A percentile compares a stretch with the other conserved stretches of the same genome.
phyloP scores from a whole-genome alignment of 495 filamentous ascomycete species.

The Penicillium steckii region DNA sequence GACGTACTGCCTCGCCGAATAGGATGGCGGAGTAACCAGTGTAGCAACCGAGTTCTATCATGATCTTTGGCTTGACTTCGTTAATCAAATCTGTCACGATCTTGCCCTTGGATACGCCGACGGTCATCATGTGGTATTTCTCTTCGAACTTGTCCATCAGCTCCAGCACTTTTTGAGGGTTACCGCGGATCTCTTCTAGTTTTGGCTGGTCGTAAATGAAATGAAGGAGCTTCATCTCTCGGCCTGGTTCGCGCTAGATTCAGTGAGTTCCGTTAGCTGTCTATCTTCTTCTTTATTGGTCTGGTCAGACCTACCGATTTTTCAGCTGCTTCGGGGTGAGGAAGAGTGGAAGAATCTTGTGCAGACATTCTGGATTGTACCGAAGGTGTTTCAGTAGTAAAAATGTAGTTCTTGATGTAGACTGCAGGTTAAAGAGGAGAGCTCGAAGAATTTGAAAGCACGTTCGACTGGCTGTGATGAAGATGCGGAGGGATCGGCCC shows the following conservation, averaged over 20 bases:
- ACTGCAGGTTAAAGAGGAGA: not conserved
- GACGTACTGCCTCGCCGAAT: conserved; percentile 61
- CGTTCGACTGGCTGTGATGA: too few species aligned
- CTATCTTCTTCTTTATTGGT: too few species aligned
- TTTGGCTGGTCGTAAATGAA: conserved; percentile 18
- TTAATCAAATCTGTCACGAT: conserved; percentile 64
- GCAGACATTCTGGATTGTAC: too few species aligned
- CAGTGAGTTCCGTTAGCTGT: not conserved
- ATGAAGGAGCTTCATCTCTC: not conserved
- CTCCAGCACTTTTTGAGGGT: conserved; percentile 60
- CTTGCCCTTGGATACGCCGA: conserved; percentile 69
- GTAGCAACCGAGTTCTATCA: conserved; percentile 82
- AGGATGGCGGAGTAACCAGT: conserved; percentile 76
- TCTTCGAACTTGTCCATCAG: conserved; percentile 72
- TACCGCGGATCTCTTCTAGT: conserved; percentile 58
- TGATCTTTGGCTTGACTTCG: conserved; percentile 60
- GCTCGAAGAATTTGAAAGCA: too few species aligned
- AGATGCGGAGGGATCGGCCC: not conserved
- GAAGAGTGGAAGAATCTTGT: too few species aligned
- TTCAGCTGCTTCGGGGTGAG: too few species aligned
- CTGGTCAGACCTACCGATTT: too few species aligned
- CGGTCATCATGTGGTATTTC: conserved; percentile 71
- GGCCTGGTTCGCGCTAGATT: not conserved
- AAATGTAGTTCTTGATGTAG: not conserved
- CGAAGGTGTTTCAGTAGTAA: too few species aligned